These are phyloP conservation scores for Evansstolkia leycettana DNA, from an alignment of 495 filamentous ascomycete species.

Conservation along the genomic window DNA sequence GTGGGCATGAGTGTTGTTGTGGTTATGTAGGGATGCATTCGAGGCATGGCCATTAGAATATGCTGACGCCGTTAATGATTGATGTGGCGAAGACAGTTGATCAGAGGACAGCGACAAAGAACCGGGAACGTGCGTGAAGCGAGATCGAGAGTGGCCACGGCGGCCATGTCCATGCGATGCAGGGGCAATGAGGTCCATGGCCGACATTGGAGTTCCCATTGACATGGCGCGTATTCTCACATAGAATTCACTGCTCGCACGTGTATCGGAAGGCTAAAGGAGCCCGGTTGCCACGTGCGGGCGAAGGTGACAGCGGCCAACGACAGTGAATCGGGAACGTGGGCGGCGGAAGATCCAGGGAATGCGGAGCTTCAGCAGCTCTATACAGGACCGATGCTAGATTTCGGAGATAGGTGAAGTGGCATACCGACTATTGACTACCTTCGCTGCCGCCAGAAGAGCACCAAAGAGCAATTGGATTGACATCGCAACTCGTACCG, in stretches of 20 bases:
- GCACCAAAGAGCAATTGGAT: not conserved
- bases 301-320: too few relatives aligned
- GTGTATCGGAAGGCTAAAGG: not conserved
- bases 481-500: not conserved
- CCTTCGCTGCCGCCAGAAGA: too few relatives aligned
- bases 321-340: too few relatives aligned
- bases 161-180: slow-evolving; percentile 16
- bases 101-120: slow-evolving; percentile 15
- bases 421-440: slow-evolving; percentile 11
- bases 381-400: slow-evolving; percentile 6
- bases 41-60: slow-evolving; percentile 14
- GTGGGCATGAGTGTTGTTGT: slow-evolving; percentile 22
- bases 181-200: slow-evolving; percentile 18
- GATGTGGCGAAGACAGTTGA: slow-evolving; percentile 7
- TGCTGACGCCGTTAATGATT: slow-evolving; percentile 6
- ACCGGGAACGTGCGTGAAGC: slow-evolving; percentile 22
- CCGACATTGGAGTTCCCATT: slow-evolving; percentile 20
- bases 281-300: too few relatives aligned
- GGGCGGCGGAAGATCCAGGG: not conserved
- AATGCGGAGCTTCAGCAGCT: slow-evolving; percentile 9
- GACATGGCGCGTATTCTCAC: slow-evolving; percentile 20
- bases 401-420: slow-evolving; percentile 3
- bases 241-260: too few relatives aligned
- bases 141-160: slow-evolving; percentile 28
- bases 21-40: slow-evolving; percentile 10